Conservation (phyloP, 768 basidiomycete species). For the Ramaria sp. region DNA sequence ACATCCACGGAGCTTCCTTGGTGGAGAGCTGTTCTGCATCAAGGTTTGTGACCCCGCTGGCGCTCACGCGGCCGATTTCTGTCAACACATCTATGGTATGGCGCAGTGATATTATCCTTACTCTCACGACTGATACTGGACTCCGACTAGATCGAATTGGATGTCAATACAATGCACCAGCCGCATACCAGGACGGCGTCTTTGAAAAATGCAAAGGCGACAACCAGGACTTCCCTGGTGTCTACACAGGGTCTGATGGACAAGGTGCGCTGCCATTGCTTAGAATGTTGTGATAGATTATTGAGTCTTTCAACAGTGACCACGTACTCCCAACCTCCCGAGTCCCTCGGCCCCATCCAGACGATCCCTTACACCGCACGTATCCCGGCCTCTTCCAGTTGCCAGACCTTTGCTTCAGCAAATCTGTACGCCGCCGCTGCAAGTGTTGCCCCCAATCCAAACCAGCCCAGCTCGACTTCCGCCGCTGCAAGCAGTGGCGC, state of each 20-base stretch:
- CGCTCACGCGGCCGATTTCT: constrained; percentile 40
- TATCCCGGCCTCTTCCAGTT: constrained; percentile 33
- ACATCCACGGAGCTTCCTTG: constrained; percentile 50
- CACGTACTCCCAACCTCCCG: constrained; percentile 39
- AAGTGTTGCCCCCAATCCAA: not conserved
- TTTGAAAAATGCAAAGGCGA: constrained; percentile 63
- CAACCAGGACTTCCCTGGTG: constrained; percentile 50
- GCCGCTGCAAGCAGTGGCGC: not conserved
- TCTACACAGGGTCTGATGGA: constrained; percentile 31
- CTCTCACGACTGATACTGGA: not conserved
- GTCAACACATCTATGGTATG: constrained; percentile 49
- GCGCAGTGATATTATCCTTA: not conserved
- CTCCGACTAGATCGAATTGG: constrained; percentile 52
- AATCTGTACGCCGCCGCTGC: constrained; percentile 22
- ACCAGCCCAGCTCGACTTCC: not conserved
- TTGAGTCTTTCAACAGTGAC: constrained; percentile 12
- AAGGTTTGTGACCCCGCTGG: constrained; percentile 58
- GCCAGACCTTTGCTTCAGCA: constrained; percentile 26
- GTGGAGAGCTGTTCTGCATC: constrained; percentile 51
- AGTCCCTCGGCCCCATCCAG: constrained; percentile 34
- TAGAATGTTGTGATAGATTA: not conserved
- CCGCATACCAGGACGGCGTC: constrained; percentile 41
- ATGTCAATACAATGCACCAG: constrained; percentile 63
- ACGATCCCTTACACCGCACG: constrained; percentile 33
- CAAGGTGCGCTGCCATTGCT: constrained; percentile 7